Evolutionary conservation across 1,284 basidiomycete genomes (phyloP).

Genomic region (Moesziomyces antarcticus): DNA sequence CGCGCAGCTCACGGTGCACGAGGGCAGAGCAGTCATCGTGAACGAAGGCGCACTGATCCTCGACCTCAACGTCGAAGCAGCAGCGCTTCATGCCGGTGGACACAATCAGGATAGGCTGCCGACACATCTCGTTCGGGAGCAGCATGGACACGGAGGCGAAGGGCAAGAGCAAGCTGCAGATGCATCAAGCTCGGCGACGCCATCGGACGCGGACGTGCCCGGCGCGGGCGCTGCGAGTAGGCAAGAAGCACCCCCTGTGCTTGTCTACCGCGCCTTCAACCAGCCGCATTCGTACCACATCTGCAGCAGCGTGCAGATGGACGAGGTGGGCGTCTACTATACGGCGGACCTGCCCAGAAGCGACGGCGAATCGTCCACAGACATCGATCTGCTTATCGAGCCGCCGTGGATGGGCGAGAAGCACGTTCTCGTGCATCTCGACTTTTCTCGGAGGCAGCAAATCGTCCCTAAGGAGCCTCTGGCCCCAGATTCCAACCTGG

Average conservation of each 20-base stretch:
- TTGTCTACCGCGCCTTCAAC: conserved; percentile 14
- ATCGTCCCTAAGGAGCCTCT: not conserved
- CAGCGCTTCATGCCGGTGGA: not conserved
- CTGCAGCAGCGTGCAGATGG: conserved; percentile 50
- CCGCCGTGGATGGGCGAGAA: conserved; percentile 1
- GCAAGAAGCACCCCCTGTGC: conserved; percentile 3
- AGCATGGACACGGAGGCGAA: not conserved
- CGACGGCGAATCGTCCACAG: not conserved
- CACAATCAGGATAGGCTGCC: not conserved
- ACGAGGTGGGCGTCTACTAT: conserved; percentile 25
- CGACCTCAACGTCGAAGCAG: conserved; percentile 5
- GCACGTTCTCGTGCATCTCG: conserved; percentile 19
- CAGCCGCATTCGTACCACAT: conserved; percentile 7
- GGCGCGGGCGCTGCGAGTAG: not conserved
- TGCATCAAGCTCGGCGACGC: too few species aligned
- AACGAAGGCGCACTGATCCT: conserved; percentile 19
- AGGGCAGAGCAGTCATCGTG: conserved; percentile 42
- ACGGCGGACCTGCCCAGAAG: conserved; percentile 8
- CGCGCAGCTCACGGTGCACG: conserved; percentile 46
- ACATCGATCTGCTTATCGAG: not conserved
- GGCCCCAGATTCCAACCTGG: not conserved
- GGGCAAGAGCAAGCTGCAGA: not conserved
- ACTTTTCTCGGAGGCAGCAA: conserved; percentile 20
- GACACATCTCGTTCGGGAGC: not conserved
- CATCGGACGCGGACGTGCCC: too few species aligned